These are phyloP conservation scores for Saturnispora diversa DNA, from an alignment of 805 yeast genomes.

Conservation along the genomic window DNA sequence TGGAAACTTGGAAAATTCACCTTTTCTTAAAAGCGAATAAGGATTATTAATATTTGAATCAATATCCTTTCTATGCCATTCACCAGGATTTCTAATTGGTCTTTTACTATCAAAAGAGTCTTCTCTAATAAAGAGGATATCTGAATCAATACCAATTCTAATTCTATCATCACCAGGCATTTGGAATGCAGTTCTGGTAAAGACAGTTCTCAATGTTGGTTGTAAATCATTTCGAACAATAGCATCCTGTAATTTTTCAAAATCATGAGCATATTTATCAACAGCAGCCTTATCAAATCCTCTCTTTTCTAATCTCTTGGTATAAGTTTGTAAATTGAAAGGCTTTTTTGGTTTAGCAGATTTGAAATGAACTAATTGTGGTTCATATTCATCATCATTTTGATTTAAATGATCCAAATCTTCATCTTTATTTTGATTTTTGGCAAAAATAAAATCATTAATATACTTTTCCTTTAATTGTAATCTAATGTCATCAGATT, in stretches of 20 bases:
- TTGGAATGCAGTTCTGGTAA: slow-evolving; percentile 92
- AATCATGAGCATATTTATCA: slow-evolving; percentile 44
- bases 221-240: slow-evolving; percentile 60
- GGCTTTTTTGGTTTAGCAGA: slow-evolving; percentile 22
- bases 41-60: slow-evolving; percentile 71
- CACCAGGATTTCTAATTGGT: slow-evolving; percentile 81
- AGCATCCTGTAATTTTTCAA: slow-evolving; percentile 53
- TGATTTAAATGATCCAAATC: slow-evolving; percentile 30
- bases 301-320: slow-evolving; percentile 55
- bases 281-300: slow-evolving; percentile 47
- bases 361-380: slow-evolving; percentile 10
- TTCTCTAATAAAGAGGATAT: slow-evolving; percentile 80
- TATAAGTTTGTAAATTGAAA: slow-evolving; percentile 36
- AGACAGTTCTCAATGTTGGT: slow-evolving; percentile 80
- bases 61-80: slow-evolving; percentile 90
- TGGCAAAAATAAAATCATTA: slow-evolving; percentile 49
- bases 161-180: slow-evolving; percentile 95
- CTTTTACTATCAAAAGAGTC: slow-evolving; percentile 76
- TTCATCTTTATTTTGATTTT: slow-evolving; percentile 5
- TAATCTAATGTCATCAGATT: slow-evolving; percentile 50
- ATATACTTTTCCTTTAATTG: slow-evolving; percentile 74
- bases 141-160: slow-evolving; percentile 84
- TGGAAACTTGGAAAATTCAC: slow-evolving; percentile 80
- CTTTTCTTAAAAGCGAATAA: slow-evolving; percentile 66
- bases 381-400: slow-evolving; percentile 29